Evolutionary conservation across 345 rosid species (phyloP).

Genomic region (Eucalyptus viminalis): DNA sequence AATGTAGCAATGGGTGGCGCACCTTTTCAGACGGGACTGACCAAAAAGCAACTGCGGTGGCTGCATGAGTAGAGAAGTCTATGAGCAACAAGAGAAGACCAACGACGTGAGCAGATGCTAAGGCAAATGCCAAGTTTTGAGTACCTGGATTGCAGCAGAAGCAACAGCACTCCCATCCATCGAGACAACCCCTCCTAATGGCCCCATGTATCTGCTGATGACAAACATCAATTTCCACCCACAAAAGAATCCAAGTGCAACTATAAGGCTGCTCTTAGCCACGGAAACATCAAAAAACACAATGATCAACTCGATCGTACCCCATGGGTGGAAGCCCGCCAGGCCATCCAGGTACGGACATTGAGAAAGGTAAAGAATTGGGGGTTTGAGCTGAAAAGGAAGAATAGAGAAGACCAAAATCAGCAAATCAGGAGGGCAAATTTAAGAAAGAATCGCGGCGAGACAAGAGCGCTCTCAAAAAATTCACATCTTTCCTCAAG

Average conservation of each 20-base stretch:
- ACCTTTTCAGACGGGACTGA: slow-evolving; percentile 83
- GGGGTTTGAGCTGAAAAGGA: slow-evolving; percentile 54
- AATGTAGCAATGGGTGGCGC: slow-evolving; percentile 92
- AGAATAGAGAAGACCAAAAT: not conserved
- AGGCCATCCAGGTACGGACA: slow-evolving; percentile 83
- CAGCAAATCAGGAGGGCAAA: not conserved
- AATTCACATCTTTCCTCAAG: not conserved
- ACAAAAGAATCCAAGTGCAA: not conserved
- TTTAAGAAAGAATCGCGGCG: not conserved
- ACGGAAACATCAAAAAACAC: not conserved
- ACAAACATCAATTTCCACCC: slow-evolving; percentile 2
- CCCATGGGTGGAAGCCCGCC: slow-evolving; percentile 97
- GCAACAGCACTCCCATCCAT: slow-evolving; percentile 60
- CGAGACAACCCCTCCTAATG: slow-evolving; percentile 85
- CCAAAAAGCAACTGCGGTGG: slow-evolving; percentile 60
- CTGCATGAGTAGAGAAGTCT: slow-evolving; percentile 19
- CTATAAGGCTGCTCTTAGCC: not conserved
- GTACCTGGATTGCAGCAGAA: slow-evolving; percentile 77
- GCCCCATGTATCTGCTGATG: slow-evolving; percentile 69
- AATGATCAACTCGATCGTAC: slow-evolving; percentile 18
- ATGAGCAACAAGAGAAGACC: not conserved
- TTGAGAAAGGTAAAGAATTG: slow-evolving; percentile 48
- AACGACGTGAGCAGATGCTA: not conserved
- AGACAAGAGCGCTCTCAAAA: not conserved
- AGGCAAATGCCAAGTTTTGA: not conserved